Percentiles rank a stretch among this genome's conserved stretches.
phyloP scores from a whole-genome alignment of 2,329 filamentous ascomycete species.

The Monosporascus ibericus region DNA sequence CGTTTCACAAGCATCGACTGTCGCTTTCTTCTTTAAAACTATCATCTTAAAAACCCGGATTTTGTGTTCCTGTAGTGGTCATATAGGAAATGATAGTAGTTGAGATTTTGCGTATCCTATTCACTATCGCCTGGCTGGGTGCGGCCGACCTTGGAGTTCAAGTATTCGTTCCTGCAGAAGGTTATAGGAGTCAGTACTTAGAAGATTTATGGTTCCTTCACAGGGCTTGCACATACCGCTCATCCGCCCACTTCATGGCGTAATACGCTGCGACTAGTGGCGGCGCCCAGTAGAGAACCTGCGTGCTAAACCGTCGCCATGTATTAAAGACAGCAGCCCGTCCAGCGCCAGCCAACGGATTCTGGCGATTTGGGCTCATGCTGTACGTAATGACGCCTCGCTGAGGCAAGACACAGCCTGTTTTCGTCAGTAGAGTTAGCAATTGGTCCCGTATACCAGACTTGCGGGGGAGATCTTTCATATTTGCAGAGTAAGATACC shows the following conservation, averaged over 20 bases:
- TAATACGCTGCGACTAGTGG: conserved; percentile 73
- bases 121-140: background rate
- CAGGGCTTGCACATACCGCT: conserved; percentile 57
- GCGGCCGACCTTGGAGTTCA: conserved; percentile 3
- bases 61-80: too few species aligned
- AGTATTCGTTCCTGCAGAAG: conserved; percentile 8
- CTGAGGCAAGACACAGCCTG: conserved; percentile 47
- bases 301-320: conserved; percentile 75
- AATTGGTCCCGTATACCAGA: too few species aligned
- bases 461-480: too few species aligned
- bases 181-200: background rate
- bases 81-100: too few species aligned
- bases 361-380: conserved; percentile 80
- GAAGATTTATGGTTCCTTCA: background rate
- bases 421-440: conserved; percentile 9
- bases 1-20: too few species aligned
- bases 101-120: background rate
- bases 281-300: conserved; percentile 83
- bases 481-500: too few species aligned
- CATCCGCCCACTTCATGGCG: conserved; percentile 80
- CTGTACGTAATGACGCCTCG: conserved; percentile 62
- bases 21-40: too few species aligned
- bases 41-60: too few species aligned
- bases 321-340: conserved; percentile 90
- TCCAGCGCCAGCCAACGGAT: conserved; percentile 68